These are phyloP conservation scores for Spinellus fusiger DNA, from an alignment of 192 early-diverging fungal genomes.

Conservation along the genomic window DNA sequence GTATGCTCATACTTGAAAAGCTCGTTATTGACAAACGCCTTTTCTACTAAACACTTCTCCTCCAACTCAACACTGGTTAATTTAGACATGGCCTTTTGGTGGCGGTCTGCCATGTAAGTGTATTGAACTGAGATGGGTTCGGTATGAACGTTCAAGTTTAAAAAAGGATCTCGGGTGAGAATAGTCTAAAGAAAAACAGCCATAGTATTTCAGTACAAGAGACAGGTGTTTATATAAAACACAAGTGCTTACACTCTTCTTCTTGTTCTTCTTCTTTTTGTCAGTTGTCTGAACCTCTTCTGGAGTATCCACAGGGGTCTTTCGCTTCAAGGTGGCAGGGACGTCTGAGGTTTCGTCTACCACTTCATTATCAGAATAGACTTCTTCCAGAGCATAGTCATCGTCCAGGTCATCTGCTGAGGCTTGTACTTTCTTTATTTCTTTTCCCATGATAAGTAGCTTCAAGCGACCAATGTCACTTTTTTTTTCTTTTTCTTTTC, in stretches of 20 bases:
- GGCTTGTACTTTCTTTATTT: constrained; percentile 9
- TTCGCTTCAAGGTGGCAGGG: constrained; percentile 26
- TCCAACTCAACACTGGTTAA: constrained; percentile 34
- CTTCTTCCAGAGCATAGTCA: constrained; percentile 39
- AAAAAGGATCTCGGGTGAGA: constrained; percentile 18
- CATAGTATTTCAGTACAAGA: not conserved
- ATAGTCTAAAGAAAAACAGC: constrained; percentile 24
- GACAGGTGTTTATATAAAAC: not conserved
- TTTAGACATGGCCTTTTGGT: constrained; percentile 33
- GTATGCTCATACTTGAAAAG: constrained; percentile 42
- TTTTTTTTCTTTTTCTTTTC: too few species aligned
- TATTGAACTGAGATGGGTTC: constrained; percentile 27
- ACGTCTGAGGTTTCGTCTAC: constrained; percentile 19
- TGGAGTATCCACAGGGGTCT: constrained; percentile 6
- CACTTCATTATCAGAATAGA: constrained; percentile 25
- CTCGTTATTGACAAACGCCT: constrained; percentile 34
- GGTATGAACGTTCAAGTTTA: constrained; percentile 29
- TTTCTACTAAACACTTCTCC: constrained; percentile 26
- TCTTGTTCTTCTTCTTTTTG: constrained; percentile 39
- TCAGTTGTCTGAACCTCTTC: constrained; percentile 26
- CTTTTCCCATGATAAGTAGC: too few species aligned
- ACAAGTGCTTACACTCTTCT: constrained; percentile 4
- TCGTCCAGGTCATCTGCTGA: constrained; percentile 47
- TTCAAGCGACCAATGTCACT: too few species aligned
- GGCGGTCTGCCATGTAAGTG: constrained; percentile 34